phyloP scores from a whole-genome alignment of 148 eudicot species.

The Talinum fruticosum region DNA sequence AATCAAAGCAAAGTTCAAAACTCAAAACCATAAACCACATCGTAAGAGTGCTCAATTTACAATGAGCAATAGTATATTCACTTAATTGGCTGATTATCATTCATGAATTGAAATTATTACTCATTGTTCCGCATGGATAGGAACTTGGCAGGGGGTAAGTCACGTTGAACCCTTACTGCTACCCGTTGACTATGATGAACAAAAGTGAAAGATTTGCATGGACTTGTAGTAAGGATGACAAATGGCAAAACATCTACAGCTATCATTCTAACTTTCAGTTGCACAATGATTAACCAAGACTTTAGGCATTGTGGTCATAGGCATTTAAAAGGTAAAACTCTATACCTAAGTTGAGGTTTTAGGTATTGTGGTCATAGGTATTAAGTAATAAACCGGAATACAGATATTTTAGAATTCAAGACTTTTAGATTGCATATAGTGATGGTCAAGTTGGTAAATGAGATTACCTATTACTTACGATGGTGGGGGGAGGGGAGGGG shows the following conservation, averaged over 20 bases:
- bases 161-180: neutral
- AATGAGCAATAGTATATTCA: no score
- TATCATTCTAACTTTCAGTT: neutral
- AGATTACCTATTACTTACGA: neutral
- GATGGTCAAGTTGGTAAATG: neutral
- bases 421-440: neutral
- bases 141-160: no score
- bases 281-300: neutral
- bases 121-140: neutral
- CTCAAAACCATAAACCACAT: no score
- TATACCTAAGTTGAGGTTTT: neutral
- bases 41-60: no score
- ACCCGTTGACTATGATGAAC: neutral
- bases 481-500: no score
- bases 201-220: no score
- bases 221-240: no score
- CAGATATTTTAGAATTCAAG: neutral
- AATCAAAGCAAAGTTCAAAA: neutral
- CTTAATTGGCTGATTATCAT: no score
- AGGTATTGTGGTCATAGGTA: neutral
- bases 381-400: neutral
- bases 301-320: neutral
- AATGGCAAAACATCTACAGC: neutral
- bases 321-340: neutral
- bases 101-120: neutral